phyloP scores from a whole-genome alignment of 1,284 basidiomycete species.

The Marasmius tenuissimus region DNA sequence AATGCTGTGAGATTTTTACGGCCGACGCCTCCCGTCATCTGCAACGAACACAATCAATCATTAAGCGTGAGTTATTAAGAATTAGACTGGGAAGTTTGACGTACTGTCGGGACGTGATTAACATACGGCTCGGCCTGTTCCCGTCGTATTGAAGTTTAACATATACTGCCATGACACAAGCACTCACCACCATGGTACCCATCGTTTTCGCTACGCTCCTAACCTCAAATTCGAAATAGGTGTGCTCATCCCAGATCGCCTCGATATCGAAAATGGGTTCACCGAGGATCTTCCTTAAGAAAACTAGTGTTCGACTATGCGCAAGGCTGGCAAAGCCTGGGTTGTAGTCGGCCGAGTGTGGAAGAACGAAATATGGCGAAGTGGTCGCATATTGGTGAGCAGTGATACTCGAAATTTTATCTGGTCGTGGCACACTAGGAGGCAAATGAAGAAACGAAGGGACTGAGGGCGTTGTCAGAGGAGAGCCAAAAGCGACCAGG shows the following conservation, averaged over 20 bases:
- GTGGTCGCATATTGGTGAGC: slow-evolving; percentile 26
- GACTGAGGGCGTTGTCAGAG: slow-evolving; percentile 15
- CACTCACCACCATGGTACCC: slow-evolving; percentile 52
- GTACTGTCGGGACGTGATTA: slow-evolving; percentile 46
- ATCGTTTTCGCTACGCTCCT: slow-evolving; percentile 53
- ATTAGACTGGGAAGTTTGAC: slow-evolving; percentile 9
- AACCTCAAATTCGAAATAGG: slow-evolving; percentile 47
- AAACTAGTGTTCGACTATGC: slow-evolving; percentile 43
- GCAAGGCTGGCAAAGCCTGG: slow-evolving; percentile 37
- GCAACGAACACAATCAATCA: background rate
- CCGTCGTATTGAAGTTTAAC: background rate
- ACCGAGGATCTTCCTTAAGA: slow-evolving; percentile 39
- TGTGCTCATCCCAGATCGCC: slow-evolving; percentile 54
- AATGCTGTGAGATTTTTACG: slow-evolving; percentile 48
- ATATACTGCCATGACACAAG: background rate
- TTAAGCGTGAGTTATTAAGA: background rate
- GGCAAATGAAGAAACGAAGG: slow-evolving; percentile 30
- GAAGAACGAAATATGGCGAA: slow-evolving; percentile 40
- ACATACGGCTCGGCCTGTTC: slow-evolving; percentile 47
- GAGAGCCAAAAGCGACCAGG: slow-evolving; percentile 34
- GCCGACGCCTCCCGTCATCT: slow-evolving; percentile 58
- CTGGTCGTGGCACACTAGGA: slow-evolving; percentile 12
- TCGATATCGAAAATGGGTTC: slow-evolving; percentile 50
- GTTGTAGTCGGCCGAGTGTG: slow-evolving; percentile 36
- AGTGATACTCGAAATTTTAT: slow-evolving; percentile 15